Conservation (phyloP, 805 yeast genomes). For the Candida caryicola region DNA sequence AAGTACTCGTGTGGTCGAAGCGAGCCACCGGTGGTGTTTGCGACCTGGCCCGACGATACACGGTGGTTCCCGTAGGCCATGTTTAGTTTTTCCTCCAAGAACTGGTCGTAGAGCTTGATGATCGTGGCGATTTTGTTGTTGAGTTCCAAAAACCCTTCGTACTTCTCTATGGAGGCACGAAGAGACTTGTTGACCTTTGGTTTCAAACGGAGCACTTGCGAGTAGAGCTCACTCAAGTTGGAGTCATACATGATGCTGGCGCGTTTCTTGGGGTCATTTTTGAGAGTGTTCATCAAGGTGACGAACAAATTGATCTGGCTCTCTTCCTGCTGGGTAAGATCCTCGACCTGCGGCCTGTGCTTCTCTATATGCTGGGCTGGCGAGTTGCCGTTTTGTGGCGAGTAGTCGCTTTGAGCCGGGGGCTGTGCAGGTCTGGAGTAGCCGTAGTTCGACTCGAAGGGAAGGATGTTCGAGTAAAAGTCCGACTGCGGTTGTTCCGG, state of each 20-base stretch:
- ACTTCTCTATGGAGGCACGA: constrained; percentile 54
- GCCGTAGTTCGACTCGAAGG: constrained; percentile 12
- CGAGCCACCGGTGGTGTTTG: neutral
- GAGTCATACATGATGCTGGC: constrained; percentile 42
- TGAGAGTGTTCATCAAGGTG: constrained; percentile 55
- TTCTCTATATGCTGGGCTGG: constrained; percentile 2
- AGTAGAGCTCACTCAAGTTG: constrained; percentile 55
- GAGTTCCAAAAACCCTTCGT: constrained; percentile 67
- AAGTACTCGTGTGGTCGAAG: neutral
- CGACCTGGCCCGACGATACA: neutral
- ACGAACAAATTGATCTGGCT: constrained; percentile 67
- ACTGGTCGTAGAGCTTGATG: constrained; percentile 69
- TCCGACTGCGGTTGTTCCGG: constrained; percentile 24
- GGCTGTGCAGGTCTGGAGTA: neutral
- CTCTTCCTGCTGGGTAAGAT: constrained; percentile 61
- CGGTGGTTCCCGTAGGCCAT: constrained; percentile 35
- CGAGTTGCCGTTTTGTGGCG: neutral
- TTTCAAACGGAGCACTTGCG: constrained; percentile 55
- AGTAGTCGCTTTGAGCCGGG: constrained; percentile 4
- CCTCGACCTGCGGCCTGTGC: constrained; percentile 17
- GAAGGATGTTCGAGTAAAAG: constrained; percentile 28
- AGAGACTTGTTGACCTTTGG: constrained; percentile 68
- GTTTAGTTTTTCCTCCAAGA: constrained; percentile 53
- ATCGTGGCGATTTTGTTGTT: constrained; percentile 77
- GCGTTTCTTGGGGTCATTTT: constrained; percentile 45